Evolutionary conservation across 2,329 filamentous ascomycete genomes (phyloP).

Genomic region (Trichophyton simii): DNA sequence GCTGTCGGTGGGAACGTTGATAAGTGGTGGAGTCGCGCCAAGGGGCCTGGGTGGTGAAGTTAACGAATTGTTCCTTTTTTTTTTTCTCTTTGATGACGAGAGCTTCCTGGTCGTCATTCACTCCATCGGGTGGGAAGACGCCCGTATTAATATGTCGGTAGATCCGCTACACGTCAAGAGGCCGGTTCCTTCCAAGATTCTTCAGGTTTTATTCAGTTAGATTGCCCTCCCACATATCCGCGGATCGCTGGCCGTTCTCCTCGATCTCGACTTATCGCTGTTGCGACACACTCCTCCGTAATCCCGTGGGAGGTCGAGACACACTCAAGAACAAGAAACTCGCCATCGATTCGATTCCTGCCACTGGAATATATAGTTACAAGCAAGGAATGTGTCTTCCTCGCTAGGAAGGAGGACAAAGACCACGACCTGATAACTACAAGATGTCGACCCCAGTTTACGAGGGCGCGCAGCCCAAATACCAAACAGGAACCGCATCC

Average conservation of each 20-base stretch:
- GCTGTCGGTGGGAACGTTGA: background rate
- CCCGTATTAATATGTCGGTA: background rate
- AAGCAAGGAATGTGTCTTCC: constrained; percentile 23
- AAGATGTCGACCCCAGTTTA: constrained; percentile 19
- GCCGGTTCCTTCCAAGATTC: background rate
- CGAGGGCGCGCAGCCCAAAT: constrained; percentile 8
- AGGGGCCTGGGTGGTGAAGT: background rate
- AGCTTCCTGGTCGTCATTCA: background rate
- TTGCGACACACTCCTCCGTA: background rate
- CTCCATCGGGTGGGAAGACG: background rate
- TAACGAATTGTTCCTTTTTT: background rate
- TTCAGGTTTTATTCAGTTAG: background rate
- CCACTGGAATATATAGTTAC: background rate
- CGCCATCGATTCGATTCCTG: background rate
- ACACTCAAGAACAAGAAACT: background rate
- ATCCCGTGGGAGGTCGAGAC: no score
- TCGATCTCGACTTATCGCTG: background rate
- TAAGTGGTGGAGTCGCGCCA: background rate
- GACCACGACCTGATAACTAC: constrained; percentile 7
- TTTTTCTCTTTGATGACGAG: background rate
- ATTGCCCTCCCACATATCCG: background rate
- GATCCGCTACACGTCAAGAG: background rate
- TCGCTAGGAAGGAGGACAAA: constrained; percentile 14
- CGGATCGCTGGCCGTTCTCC: background rate
- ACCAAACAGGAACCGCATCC: background rate